phyloP scores from a whole-genome alignment of 1,284 basidiomycete genomes.

The Peniophora sp. region DNA sequence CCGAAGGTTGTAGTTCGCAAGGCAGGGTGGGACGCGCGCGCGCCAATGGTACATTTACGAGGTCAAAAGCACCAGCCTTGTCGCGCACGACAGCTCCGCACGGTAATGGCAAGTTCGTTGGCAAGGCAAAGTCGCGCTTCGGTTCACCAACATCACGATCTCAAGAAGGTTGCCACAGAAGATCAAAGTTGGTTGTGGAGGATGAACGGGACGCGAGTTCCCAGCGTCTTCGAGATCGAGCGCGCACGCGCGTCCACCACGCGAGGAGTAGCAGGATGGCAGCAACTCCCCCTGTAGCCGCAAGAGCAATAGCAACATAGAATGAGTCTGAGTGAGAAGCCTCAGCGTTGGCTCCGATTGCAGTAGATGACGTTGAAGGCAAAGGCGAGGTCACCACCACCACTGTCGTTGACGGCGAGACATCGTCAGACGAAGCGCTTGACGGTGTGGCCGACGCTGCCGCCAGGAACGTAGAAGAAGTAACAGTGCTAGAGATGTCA shows the following conservation, averaged over 20 bases:
- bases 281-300: constrained; percentile 29
- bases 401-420: neutral
- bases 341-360: neutral
- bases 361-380: neutral
- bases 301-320: constrained; percentile 38
- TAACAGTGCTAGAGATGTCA: neutral
- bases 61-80: no score
- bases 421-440: neutral
- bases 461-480: neutral
- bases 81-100: neutral
- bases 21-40: constrained; percentile 26
- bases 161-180: constrained; percentile 17
- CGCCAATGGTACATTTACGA: constrained; percentile 13
- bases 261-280: constrained; percentile 29
- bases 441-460: neutral
- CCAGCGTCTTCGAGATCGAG: constrained; percentile 22
- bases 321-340: constrained; percentile 25
- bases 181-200: constrained; percentile 5
- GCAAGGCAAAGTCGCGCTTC: constrained; percentile 10
- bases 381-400: neutral
- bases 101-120: neutral
- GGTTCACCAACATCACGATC: constrained; percentile 32
- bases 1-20: constrained; percentile 31
- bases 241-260: constrained; percentile 31
- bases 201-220: constrained; percentile 15